Base-by-base conservation (phyloP, 306 rosid genomes). In the Mimosa bimucronata region DNA sequence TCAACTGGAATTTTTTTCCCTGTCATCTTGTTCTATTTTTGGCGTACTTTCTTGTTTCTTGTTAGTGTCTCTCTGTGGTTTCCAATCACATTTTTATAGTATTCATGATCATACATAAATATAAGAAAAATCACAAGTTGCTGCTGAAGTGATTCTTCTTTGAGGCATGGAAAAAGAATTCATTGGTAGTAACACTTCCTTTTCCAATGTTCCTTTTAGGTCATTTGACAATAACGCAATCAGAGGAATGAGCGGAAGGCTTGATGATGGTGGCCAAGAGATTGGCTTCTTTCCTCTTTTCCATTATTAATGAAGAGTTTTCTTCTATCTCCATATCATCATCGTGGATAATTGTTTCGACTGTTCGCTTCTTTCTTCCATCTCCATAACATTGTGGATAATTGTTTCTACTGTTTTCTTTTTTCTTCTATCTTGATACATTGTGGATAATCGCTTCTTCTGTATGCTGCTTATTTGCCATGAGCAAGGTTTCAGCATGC, bases 231-330 rank as follows among this genome's bases (percentile, higher is more conserved):
- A 30, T 19, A 21, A 67, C 11, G 12, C n/a, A 38, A 45, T 4
- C 5, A 44, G 34, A 76, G 23, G 34, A 46, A 40, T 7, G 50
- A 41, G 12, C 7, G 5, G 12, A 68, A 68, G 45, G 76, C 44
- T 70, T 62, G 21, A 40, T 1, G 52, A 14, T 9, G 18, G 30
- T 16, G 29, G 31, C 55, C 23, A 7, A 41, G 48, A 74, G 61
- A 53, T 29, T 45, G 57, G 73, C 53, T 57, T 68, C 71, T 23
- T 69, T 57, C 67, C 46, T 13, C 26, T 55, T 40, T 38, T 67
- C 23, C 25, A 1, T 19, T 11, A 19, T 9, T n/a, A n/a, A n/a
- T 5, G 12, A 13, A 68, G 25, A 11, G 23, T 28, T 23, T 68
- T 42, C 53, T 68, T 68, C 31, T 12, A n/a, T n/a, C n/a, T n/a